phyloP scores from a whole-genome alignment of 352 stramenopile species.

The Phytopythium cucurbitacearum region DNA sequence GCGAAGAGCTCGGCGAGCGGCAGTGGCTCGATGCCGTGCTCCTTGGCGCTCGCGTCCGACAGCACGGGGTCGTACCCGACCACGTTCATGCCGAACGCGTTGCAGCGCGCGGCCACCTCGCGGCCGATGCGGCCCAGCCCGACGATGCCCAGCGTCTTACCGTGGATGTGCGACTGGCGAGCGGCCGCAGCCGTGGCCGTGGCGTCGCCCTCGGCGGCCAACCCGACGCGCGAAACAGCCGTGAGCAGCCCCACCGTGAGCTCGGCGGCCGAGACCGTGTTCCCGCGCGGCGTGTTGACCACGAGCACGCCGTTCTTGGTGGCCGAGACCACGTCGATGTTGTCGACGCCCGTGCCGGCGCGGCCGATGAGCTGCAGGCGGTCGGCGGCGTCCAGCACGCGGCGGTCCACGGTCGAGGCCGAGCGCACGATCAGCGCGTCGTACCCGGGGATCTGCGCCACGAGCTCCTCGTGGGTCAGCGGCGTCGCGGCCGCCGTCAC shows the following conservation, averaged over 20 bases:
- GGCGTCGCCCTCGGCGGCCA: slow-evolving; percentile 1
- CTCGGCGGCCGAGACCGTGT: slow-evolving; percentile 94
- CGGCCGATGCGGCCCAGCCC: slow-evolving; percentile 93
- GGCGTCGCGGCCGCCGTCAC: slow-evolving; percentile 52
- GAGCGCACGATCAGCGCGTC: slow-evolving; percentile 89
- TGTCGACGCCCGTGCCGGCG: slow-evolving; percentile 91
- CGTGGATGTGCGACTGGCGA: slow-evolving; percentile 71
- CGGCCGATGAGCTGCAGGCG: slow-evolving; percentile 84
- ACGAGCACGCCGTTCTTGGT: slow-evolving; percentile 93
- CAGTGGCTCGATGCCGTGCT: slow-evolving; percentile 81
- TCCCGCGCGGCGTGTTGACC: slow-evolving; percentile 95
- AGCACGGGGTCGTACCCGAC: slow-evolving; percentile 93
- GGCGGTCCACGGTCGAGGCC: slow-evolving; percentile 69
- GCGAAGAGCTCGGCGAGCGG: slow-evolving; percentile 83
- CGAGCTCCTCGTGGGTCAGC: slow-evolving; percentile 57
- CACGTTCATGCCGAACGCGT: slow-evolving; percentile 92
- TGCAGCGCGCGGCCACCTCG: slow-evolving; percentile 90
- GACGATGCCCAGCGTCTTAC: slow-evolving; percentile 94
- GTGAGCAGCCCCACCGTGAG: slow-evolving; percentile 92
- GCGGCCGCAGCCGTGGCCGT: slow-evolving; percentile 3
- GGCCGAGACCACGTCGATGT: slow-evolving; percentile 90
- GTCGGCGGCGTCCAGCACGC: slow-evolving; percentile 56
- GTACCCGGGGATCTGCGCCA: slow-evolving; percentile 74
- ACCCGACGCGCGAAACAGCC: slow-evolving; percentile 40
- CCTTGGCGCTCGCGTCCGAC: slow-evolving; percentile 77